Evolutionary conservation across 371 early-diverging fungal genomes (phyloP), one percentile per base, ranked within the genome.

Genomic region (Apophysomyces sp.): DNA sequence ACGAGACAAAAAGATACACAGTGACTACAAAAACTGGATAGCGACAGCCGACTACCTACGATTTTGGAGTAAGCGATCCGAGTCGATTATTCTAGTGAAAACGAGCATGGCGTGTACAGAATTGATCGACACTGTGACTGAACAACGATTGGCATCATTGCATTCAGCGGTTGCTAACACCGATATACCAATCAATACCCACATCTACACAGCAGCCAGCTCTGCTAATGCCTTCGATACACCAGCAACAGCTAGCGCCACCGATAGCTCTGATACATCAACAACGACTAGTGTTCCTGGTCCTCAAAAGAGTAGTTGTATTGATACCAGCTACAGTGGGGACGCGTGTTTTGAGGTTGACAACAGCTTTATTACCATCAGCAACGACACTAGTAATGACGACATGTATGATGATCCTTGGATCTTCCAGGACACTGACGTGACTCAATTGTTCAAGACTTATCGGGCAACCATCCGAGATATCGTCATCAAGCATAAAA

Each of bases 21-120:
- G 58, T 49, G 63, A 67, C 11, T 68, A 68, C 37, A 68, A 61
- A 55, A 60, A 3, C 39, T 68, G 63, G 63, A 63, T 18, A n/a
- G 31, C 36, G 40, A 52, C 58, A 58, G 59, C 64, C 27, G 63
- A 64, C 13, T 68, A 40, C n/a, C n/a, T 40, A n/a, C 40, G 40
- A 69, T 63, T 63, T 41, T 65, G 70, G 63, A 58, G 39, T 49
- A 16, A 40, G 49, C 61, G 58, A 34, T 55, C 58, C 30, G 26
- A 63, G 26, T 61, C 60, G 34, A 52, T 57, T 44, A 60, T 57
- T 21, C 3, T 61, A 61, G 52, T 63, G 44, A 57, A 61, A 63
- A 68, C 58, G 53, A 54, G 31, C 37, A 51, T 51, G 61, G 57
- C 37, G 30, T 63, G 61, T 52, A 63, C 60, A 41, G 60, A 63